Evolutionary conservation across 2,329 filamentous ascomycete genomes (phyloP).

Genomic region (Xylaria sp.): DNA sequence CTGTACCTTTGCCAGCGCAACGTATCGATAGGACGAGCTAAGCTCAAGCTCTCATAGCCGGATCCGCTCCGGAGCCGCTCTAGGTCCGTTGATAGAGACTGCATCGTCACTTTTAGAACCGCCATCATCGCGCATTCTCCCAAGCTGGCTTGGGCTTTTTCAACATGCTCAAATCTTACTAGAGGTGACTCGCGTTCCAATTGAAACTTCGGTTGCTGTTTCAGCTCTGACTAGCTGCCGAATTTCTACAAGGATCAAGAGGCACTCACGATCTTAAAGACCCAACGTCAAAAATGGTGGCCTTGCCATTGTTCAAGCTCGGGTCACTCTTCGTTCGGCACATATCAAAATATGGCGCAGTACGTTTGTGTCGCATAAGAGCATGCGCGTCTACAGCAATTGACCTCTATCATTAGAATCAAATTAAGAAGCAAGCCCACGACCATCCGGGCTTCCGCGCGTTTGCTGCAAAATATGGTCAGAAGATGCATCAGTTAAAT

Average conservation of each 20-base stretch:
- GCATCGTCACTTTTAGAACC: conserved; percentile 16
- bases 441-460: conserved; percentile 70
- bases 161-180: conserved; percentile 9
- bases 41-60: conserved; percentile 7
- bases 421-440: conserved; percentile 73
- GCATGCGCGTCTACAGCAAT: conserved; percentile 3
- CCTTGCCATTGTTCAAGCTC: conserved; percentile 75
- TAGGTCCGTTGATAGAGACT: conserved; percentile 1
- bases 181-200: conserved; percentile 11
- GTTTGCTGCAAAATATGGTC: conserved; percentile 71
- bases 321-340: conserved; percentile 72
- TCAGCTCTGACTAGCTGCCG: conserved; percentile 5
- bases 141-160: conserved; percentile 25
- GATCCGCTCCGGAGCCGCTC: neutral
- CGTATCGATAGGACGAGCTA: neutral
- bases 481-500: conserved; percentile 73
- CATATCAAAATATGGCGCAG: conserved; percentile 75
- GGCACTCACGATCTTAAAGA: conserved; percentile 5
- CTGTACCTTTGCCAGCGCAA: neutral
- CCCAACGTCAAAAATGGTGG: conserved; percentile 68
- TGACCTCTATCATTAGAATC: conserved; percentile 61
- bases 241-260: neutral
- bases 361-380: conserved; percentile 53
- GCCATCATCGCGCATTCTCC: neutral
- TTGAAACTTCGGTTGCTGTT: neutral